Base-by-base conservation (phyloP, 2,329 filamentous ascomycete genomes). In the Plenodomus biglobosus region DNA sequence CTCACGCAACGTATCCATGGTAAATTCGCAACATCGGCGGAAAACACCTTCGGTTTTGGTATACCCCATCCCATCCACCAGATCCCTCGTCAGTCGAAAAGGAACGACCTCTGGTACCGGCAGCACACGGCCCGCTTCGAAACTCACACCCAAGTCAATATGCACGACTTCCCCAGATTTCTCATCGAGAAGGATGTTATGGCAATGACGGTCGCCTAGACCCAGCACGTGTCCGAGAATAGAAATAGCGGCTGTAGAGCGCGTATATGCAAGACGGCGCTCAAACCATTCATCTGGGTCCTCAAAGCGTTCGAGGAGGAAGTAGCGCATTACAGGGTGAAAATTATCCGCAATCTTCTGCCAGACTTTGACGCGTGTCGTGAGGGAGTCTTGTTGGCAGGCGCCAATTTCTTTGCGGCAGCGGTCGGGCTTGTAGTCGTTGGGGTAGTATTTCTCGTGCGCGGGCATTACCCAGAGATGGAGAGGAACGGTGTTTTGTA, bases 241-340 rank as follows among this genome's bases (percentile, higher is more conserved):
- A 0, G 91, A 96, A 50, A 97, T 92, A 3, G 92, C 92, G 0
- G 94, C 94, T 0, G 92, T 97, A 36, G 88, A 94, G 50, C 94
- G 84, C 1, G 91, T 95, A 68, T 99, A 99, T 5, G 92, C 91
- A 8, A 96, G 81, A 6, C 95, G 84, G 59, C 86, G 89, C 50
- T 84, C 81, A 64, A 96, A 99, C 94, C 94, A 99, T 59, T 95
- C 92, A 66, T 99, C 92, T 0, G 94, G 94, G 55, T 96, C 90
- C 42, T 86, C 80, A 68, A 96, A 99, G 52, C 88, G 84, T 70
- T 99, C 94, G 78, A 96, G 90, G 70, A 99, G 96, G 75, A 99
- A 99, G 75, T 92, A 95, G 47, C 88, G 85, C 85, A 99, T 88
- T 3, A 97, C 94, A 0, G 95, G 94, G 53, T 91, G 88, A 70